A percentile compares a stretch with the other conserved stretches of the same genome.
phyloP scores from a whole-genome alignment of 2,329 filamentous ascomycete species.

The Talaromyces islandicus region DNA sequence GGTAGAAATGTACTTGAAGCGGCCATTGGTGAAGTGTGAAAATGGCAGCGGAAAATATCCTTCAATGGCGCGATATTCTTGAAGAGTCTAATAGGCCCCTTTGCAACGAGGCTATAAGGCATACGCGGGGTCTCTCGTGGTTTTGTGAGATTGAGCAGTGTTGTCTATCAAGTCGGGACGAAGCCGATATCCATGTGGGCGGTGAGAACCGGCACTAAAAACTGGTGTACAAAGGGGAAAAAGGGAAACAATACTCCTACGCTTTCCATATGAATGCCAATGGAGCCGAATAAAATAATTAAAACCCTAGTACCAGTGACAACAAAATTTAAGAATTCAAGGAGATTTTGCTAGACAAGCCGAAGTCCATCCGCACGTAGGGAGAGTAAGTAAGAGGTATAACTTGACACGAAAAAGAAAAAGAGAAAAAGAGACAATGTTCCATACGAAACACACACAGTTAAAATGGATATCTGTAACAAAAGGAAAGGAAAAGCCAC shows the following conservation, averaged over 20 bases:
- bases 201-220: neutral
- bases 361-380: neutral
- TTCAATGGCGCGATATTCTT: neutral
- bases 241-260: neutral
- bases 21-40: conserved; percentile 1
- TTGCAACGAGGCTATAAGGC: neutral
- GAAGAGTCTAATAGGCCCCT: neutral
- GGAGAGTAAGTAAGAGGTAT: conserved; percentile 2
- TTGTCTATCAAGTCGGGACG: neutral
- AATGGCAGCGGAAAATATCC: neutral
- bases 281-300: neutral
- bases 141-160: neutral
- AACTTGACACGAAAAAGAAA: neutral
- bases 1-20: neutral
- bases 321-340: neutral
- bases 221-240: neutral
- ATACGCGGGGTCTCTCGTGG: neutral
- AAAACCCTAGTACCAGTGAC: neutral
- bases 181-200: neutral
- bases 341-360: conserved; percentile 1
- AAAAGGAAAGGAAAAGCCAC: conserved; percentile 9
- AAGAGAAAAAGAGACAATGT: neutral
- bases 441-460: conserved; percentile 4
- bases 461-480: conserved; percentile 14
- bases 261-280: neutral